Percentiles rank a stretch among this genome's conserved stretches.
Conservation (phyloP, 495 filamentous ascomycete species). For the Haplographium delicatum region DNA sequence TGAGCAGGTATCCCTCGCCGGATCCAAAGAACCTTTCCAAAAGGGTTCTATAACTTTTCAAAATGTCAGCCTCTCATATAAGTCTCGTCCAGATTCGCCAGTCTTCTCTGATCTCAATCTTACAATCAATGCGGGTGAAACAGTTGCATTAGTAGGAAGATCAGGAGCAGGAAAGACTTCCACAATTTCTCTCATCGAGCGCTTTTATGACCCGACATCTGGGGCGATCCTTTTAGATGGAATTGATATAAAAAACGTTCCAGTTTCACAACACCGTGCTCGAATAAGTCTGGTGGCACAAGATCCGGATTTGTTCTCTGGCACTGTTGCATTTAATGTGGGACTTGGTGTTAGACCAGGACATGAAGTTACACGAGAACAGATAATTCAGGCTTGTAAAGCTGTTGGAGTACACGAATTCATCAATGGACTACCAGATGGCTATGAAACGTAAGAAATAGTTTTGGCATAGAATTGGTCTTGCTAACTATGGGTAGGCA, state of each 20-base stretch:
- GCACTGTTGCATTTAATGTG: constrained; percentile 46
- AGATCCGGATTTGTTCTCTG: constrained; percentile 44
- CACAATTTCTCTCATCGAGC: constrained; percentile 41
- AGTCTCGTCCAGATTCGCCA: constrained; percentile 34
- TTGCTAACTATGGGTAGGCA: constrained; percentile 6
- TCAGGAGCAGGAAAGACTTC: constrained; percentile 56
- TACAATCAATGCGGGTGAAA: constrained; percentile 38
- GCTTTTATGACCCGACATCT: constrained; percentile 41
- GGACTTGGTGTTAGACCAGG: constrained; percentile 35
- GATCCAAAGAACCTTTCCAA: not conserved
- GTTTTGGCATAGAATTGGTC: no score
- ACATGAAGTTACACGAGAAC: constrained; percentile 19
- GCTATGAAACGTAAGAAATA: constrained; percentile 52
- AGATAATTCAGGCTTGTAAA: constrained; percentile 26
- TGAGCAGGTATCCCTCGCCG: not conserved
- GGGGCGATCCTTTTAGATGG: constrained; percentile 47
- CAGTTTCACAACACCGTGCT: constrained; percentile 12
- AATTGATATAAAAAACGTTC: constrained; percentile 34
- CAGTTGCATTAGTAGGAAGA: constrained; percentile 53
- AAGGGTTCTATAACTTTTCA: constrained; percentile 26
- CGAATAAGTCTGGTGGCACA: constrained; percentile 42
- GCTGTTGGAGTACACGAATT: constrained; percentile 49
- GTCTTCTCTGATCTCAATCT: constrained; percentile 40
- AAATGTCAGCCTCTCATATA: constrained; percentile 44
- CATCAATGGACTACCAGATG: constrained; percentile 50